Evolutionary conservation across 257 asterid species (phyloP).

Genomic region (Apocynum venetum): DNA sequence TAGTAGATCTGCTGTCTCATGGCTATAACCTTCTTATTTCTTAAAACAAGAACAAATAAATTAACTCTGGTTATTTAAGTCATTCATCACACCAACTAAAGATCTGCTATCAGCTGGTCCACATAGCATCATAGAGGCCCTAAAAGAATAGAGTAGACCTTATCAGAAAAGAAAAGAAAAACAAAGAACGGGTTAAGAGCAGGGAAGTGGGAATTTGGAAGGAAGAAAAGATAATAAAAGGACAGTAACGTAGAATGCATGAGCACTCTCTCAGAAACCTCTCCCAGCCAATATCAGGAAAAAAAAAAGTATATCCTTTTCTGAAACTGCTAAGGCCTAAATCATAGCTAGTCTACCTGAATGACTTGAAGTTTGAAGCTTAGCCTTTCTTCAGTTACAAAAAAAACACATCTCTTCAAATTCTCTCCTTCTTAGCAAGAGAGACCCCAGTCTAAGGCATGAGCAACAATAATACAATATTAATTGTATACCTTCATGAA

Average conservation of each 20-base stretch:
- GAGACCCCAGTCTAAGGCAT: background rate
- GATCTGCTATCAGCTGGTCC: background rate
- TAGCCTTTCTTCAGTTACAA: background rate
- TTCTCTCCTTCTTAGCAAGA: background rate
- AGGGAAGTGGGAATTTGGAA: background rate
- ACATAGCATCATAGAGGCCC: background rate
- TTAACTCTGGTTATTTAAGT: background rate
- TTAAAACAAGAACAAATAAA: background rate
- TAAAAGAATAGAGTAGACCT: background rate
- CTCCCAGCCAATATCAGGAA: background rate
- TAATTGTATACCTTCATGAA: constrained; percentile 3
- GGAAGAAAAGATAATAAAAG: background rate
- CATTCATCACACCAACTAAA: background rate
- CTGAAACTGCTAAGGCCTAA: background rate
- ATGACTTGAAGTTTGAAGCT: background rate
- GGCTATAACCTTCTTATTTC: background rate
- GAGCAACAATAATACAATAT: background rate
- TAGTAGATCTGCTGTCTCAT: background rate
- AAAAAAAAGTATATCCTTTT: background rate
- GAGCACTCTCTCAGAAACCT: background rate
- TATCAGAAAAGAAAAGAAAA: background rate
- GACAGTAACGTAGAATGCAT: background rate
- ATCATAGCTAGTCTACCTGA: background rate
- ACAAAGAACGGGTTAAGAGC: background rate
- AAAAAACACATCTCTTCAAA: background rate